Conservation (phyloP, 306 rosid genomes). For the Geum urbanum region DNA sequence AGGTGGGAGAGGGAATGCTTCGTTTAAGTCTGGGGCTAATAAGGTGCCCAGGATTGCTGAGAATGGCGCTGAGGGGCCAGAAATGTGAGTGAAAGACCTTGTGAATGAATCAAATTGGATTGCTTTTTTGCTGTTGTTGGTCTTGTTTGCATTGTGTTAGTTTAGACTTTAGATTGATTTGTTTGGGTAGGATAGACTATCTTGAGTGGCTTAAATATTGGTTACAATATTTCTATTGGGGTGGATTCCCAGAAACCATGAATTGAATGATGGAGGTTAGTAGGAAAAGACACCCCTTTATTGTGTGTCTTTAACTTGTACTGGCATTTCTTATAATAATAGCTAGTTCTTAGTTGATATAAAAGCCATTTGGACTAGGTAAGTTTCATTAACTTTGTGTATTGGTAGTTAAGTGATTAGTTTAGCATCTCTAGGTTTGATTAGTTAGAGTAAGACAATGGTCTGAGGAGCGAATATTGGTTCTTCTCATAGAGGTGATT, state of each 20-base stretch:
- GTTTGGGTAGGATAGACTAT: not conserved
- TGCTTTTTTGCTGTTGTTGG: not conserved
- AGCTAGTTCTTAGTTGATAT: not conserved
- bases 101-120: not conserved
- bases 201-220: not conserved
- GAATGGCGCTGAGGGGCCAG: conserved; percentile 80
- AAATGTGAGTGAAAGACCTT: conserved; percentile 50
- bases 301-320: not conserved
- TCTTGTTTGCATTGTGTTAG: not conserved
- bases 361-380: not conserved
- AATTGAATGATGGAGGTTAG: not conserved
- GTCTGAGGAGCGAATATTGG: not conserved
- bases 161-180: not conserved
- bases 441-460: not conserved
- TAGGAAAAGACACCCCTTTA: not conserved
- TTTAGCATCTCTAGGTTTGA: not conserved
- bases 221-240: not conserved
- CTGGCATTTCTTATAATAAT: not conserved
- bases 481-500: not conserved
- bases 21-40: conserved; percentile 72
- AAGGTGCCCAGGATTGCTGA: conserved; percentile 92
- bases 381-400: not conserved
- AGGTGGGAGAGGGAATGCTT: conserved; percentile 94
- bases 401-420: not conserved
- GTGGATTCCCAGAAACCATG: not conserved